Evolutionary conservation across 768 basidiomycete species (phyloP).

Genomic region (Psilocybe cyanescens): DNA sequence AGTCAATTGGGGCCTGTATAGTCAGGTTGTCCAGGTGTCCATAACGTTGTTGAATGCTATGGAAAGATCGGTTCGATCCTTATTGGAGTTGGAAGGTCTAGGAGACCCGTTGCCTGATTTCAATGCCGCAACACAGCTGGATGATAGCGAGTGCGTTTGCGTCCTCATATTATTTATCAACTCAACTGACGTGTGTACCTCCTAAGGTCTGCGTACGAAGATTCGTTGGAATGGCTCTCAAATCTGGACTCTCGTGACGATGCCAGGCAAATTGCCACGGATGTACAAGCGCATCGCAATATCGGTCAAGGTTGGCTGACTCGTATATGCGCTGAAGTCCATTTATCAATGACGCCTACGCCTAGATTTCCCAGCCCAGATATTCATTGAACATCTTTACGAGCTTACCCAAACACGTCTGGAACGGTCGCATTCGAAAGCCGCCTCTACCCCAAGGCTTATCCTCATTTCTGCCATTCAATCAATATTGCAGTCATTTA

Average conservation of each 20-base stretch:
- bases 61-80: slow-evolving; percentile 32
- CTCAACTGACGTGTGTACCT: slow-evolving; percentile 1
- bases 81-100: slow-evolving; percentile 22
- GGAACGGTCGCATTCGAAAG: slow-evolving; percentile 21
- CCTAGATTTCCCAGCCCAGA: slow-evolving; percentile 49
- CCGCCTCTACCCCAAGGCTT: slow-evolving; percentile 17
- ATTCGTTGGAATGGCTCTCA: slow-evolving; percentile 43
- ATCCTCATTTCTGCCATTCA: slow-evolving; percentile 35
- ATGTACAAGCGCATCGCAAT: slow-evolving; percentile 47
- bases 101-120: slow-evolving; percentile 37
- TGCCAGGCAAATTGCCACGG: slow-evolving; percentile 36
- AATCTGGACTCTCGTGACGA: slow-evolving; percentile 29
- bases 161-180: slow-evolving; percentile 10
- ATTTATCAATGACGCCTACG: not conserved
- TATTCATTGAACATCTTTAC: slow-evolving; percentile 54
- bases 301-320: slow-evolving; percentile 45
- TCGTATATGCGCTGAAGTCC: not conserved
- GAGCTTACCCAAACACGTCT: slow-evolving; percentile 40
- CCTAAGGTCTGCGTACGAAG: slow-evolving; percentile 45
- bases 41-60: slow-evolving; percentile 46
- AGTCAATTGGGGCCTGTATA: slow-evolving; percentile 66
- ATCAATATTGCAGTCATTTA: slow-evolving; percentile 34
- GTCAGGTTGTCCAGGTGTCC: slow-evolving; percentile 43
- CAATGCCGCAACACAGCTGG: slow-evolving; percentile 28
- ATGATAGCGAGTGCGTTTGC: slow-evolving; percentile 44